Base-by-base conservation (phyloP, 1,284 basidiomycete genomes). In the Volvariella volvacea region DNA sequence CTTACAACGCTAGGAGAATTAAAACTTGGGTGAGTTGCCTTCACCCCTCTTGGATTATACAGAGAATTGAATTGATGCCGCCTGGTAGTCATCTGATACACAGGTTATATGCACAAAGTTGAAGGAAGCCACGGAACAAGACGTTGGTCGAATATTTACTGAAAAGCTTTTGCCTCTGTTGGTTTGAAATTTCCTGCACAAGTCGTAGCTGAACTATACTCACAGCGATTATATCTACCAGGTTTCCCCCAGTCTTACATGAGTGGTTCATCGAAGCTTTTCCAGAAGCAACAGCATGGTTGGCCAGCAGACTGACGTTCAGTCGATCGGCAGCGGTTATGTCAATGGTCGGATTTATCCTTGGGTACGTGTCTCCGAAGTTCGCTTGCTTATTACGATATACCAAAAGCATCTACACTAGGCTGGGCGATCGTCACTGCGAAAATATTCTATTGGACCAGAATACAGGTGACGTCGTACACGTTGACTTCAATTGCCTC, bases 261-360 rank as follows among this genome's bases (percentile, higher is more conserved):
- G 91, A 97, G 53, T 99, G 96, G 95, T 99, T 99, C 64, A 67
- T 97, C 37, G 87, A 91, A 55, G 94, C 88, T 0, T 99, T 98
- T 68, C 94, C 96, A 0, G 96, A 99, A 57, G 95, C 96, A 0
- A 85, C 88, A 0, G 88, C 90, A 0, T 99, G 96, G 96, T 74
- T 99, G 22, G 80, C 86, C 2, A 90, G 88, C 58, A 82, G 96
- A 20, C 68, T 92, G 48, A 77, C 83, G 2, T 99, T 95, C 59
- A 85, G 81, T 12, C 77, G 95, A 36, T 98, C 96, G 0, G 78
- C 88, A 0, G 96, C 96, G 0, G 96, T 99, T 41, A 99, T 98
- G 88, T 96, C 91, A 2, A 99, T 99, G 88, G 92, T 99, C 20
- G 96, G 96, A 16, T 96, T 91, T 55, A 95, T 99, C 28, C 71